phyloP scores from a whole-genome alignment of 148 eudicot genomes.

The Linanthus parryae region DNA sequence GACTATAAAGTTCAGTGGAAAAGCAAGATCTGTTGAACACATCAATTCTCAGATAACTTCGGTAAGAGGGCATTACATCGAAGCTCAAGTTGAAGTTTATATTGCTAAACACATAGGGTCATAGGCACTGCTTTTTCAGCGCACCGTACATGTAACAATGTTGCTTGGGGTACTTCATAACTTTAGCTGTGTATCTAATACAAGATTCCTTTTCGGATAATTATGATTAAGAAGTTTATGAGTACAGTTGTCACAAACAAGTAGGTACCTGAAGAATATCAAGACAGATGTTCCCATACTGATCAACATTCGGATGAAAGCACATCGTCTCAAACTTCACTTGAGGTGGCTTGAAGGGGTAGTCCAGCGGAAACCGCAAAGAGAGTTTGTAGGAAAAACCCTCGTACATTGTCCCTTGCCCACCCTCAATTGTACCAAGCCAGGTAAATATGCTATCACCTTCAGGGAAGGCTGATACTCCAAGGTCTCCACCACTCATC shows the following conservation, averaged over 20 bases:
- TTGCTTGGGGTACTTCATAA: too few relatives aligned
- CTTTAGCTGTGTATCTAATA: too few relatives aligned
- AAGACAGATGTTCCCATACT: slow-evolving; percentile 51
- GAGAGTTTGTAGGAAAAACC: slow-evolving; percentile 58
- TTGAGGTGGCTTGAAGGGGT: slow-evolving; percentile 61
- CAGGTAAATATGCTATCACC: slow-evolving; percentile 52
- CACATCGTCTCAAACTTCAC: slow-evolving; percentile 63
- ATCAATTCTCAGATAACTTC: too few relatives aligned
- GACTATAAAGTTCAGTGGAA: too few relatives aligned
- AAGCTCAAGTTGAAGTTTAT: too few relatives aligned
- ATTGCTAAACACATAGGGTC: too few relatives aligned
- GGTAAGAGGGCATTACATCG: too few relatives aligned
- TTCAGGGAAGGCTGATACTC: slow-evolving; percentile 70
- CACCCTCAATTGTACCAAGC: slow-evolving; percentile 60
- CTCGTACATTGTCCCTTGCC: slow-evolving; percentile 49
- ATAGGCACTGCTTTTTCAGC: too few relatives aligned
- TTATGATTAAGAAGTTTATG: too few relatives aligned
- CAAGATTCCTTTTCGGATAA: too few relatives aligned
- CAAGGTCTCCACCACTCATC: slow-evolving; percentile 53
- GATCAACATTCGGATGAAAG: slow-evolving; percentile 68
- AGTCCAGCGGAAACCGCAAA: slow-evolving; percentile 39
- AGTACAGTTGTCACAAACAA: neutral
- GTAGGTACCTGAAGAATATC: slow-evolving; percentile 57
- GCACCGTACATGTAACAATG: too few relatives aligned
- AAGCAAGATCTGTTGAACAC: too few relatives aligned